Evolutionary conservation across 2,329 filamentous ascomycete species (phyloP).

Genomic region (Pleochaeta shiraiana): DNA sequence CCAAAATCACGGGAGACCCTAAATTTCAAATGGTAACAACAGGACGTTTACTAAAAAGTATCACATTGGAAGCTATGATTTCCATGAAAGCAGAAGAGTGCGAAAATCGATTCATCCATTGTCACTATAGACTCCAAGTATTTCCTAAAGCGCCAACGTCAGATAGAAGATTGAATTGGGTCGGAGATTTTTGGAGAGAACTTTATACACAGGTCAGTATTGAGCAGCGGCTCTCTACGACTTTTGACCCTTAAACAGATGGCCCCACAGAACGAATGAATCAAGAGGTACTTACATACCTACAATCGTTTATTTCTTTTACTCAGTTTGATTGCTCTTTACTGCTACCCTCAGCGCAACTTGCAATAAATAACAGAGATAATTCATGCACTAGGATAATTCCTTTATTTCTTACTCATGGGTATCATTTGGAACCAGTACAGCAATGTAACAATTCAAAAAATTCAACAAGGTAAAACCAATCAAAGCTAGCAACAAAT

Average conservation of each 20-base stretch:
- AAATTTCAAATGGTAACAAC: neutral
- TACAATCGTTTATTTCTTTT: neutral
- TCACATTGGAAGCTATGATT: no score
- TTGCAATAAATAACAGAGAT: neutral
- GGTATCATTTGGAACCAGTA: neutral
- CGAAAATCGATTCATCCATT: no score
- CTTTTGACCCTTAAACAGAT: neutral
- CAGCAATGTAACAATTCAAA: neutral
- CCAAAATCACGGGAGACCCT: neutral
- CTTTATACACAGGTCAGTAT: neutral
- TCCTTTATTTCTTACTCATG: neutral
- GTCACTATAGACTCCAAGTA: neutral
- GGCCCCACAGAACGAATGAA: neutral
- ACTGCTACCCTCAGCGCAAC: neutral
- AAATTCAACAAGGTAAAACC: neutral
- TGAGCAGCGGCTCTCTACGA: neutral
- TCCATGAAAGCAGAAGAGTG: no score
- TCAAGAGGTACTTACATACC: neutral
- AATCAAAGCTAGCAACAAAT: neutral
- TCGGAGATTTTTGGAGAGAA: no score
- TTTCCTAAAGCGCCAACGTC: no score
- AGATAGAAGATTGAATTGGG: neutral
- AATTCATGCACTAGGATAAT: neutral
- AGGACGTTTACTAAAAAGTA: neutral
- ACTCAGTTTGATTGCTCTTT: neutral